phyloP scores from a whole-genome alignment of 139 green algal genomes.

The Chlorella vulgaris region DNA sequence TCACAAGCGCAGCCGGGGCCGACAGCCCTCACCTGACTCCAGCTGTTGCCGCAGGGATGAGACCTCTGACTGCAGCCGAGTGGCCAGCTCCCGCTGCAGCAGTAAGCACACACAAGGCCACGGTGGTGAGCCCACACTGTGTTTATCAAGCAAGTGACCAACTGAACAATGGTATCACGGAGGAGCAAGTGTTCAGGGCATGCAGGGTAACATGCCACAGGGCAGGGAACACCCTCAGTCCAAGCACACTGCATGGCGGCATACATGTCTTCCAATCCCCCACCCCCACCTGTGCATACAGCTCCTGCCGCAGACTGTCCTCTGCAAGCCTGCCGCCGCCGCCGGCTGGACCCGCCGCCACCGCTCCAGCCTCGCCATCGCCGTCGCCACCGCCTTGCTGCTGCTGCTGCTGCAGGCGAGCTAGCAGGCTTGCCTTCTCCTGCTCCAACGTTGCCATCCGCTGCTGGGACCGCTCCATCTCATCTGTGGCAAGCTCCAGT shows the following conservation, averaged over 20 bases:
- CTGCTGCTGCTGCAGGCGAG: slow-evolving; percentile 26
- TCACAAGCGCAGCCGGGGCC: not conserved
- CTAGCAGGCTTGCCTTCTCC: slow-evolving; percentile 70
- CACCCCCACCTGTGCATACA: slow-evolving; percentile 52
- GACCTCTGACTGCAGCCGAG: slow-evolving; percentile 58
- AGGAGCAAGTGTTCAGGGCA: too few species aligned
- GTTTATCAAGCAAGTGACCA: too few species aligned
- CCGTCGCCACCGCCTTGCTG: not conserved
- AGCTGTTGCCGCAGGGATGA: slow-evolving; percentile 13
- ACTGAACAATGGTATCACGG: too few species aligned
- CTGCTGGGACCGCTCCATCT: slow-evolving; percentile 68
- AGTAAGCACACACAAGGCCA: not conserved
- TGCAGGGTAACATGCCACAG: not conserved
- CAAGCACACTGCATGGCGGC: too few species aligned
- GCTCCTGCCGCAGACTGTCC: slow-evolving; percentile 68
- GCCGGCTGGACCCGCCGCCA: too few species aligned
- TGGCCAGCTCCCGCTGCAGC: slow-evolving; percentile 44
- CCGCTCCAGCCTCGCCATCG: not conserved
- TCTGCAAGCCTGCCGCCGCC: slow-evolving; percentile 38
- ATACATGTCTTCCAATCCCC: slow-evolving; percentile 2
- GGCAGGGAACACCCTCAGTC: too few species aligned
- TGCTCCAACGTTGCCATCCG: slow-evolving; percentile 71
- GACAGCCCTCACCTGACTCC: slow-evolving; percentile 16
- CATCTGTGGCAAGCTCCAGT: slow-evolving; percentile 73
- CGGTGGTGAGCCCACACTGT: too few species aligned